Evolutionary conservation across 768 basidiomycete species (phyloP).

Genomic region (Krasilnikovozyma curviuscula): DNA sequence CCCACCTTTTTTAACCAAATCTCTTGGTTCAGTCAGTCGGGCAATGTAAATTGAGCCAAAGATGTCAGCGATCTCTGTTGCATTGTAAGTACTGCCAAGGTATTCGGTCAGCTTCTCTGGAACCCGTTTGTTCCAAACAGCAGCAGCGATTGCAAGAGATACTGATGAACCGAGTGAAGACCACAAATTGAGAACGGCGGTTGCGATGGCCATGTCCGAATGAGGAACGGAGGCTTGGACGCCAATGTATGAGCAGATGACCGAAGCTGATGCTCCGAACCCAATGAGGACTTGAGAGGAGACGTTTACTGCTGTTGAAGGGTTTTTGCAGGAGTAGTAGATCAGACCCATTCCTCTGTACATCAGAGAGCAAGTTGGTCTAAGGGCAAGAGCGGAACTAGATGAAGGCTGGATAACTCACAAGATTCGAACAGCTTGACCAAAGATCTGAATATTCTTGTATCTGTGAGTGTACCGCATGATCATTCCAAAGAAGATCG

Average conservation of each 20-base stretch:
- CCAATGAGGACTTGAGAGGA: neutral
- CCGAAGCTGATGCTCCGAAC: slow-evolving; percentile 17
- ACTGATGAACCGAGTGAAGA: slow-evolving; percentile 27
- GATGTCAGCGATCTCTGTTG: slow-evolving; percentile 20
- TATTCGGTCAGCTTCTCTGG: slow-evolving; percentile 16
- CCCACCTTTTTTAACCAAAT: slow-evolving; percentile 17
- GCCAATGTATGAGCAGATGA: slow-evolving; percentile 24
- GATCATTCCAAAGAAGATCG: slow-evolving; percentile 22
- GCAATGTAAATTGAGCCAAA: slow-evolving; percentile 20
- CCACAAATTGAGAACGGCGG: slow-evolving; percentile 26
- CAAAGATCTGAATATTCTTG: slow-evolving; percentile 23
- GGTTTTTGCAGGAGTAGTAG: slow-evolving; percentile 14
- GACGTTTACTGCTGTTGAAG: neutral
- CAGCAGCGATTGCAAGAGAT: slow-evolving; percentile 24
- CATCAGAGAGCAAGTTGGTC: neutral
- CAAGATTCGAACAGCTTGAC: too few species aligned
- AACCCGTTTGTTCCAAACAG: slow-evolving; percentile 17
- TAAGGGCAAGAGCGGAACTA: neutral
- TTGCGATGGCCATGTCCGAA: slow-evolving; percentile 27
- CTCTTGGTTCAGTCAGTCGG: slow-evolving; percentile 18
- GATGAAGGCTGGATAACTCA: neutral
- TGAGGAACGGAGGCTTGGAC: slow-evolving; percentile 27
- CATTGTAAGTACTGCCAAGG: slow-evolving; percentile 16
- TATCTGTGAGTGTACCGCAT: slow-evolving; percentile 23
- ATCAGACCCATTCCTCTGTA: slow-evolving; percentile 18